Base-by-base conservation (phyloP, 495 filamentous ascomycete species). In the Pyrenopolyporus hunteri region DNA sequence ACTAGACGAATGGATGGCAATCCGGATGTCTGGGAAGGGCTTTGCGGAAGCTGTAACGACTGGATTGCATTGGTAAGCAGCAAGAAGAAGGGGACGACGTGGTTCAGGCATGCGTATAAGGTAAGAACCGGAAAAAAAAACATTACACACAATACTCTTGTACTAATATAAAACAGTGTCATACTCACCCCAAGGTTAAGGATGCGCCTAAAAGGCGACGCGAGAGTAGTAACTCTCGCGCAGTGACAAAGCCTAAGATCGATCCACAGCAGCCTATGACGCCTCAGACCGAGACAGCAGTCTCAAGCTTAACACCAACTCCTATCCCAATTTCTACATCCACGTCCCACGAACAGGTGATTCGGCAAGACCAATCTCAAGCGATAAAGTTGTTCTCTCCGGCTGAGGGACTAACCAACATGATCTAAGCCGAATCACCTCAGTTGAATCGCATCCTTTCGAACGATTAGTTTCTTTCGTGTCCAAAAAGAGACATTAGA, bases 101-200 rank as follows among this genome's bases (percentile, higher is more conserved):
- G 89, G 89, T 92, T 92, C 63, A 78, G 89, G 59, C 89, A 92
- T 70, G 89, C 89, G 35, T 91, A 92, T 70, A 92, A 91, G 84
- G 88, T 90, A 66, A 72, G 78, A 74, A 25, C 48, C 6, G 6
- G 11, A 33, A 9, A 35, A 23, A 8, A 43, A 23, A 10, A n/a
- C n/a, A 2, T 22, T 16, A 1, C 6, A 9, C 25, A 7, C 5
- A n/a, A n/a, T n/a, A n/a, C n/a, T n/a, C n/a, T 11, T 46, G 48
- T 63, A 39, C 57, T 69, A 52, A 63, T 45, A 32, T 2, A 23
- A 22, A 28, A 23, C 62, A 90, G 87, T 91, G 88, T 60, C 88
- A 90, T 70, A 85, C 87, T 0, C 88, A 90, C 60, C 82, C 84
- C 4, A 91, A 90, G 67, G 81, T 87, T 54, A 89, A 88, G 70